Percentiles rank a stretch among this genome's conserved stretches.
phyloP scores from a whole-genome alignment of 352 stramenopile species.

The Pythium diclinum region DNA sequence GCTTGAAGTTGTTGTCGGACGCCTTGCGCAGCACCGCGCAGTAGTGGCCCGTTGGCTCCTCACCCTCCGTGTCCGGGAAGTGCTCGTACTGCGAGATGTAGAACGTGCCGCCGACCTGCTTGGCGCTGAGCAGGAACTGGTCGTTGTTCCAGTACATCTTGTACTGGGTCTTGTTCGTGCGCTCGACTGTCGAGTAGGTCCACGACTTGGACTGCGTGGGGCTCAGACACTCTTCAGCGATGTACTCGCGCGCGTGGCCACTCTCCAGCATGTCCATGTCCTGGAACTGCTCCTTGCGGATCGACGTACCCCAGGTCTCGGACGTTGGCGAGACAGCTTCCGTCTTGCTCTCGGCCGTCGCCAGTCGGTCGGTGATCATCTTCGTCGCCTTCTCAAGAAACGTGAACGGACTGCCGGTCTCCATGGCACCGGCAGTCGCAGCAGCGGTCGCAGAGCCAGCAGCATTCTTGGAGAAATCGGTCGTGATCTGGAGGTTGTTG shows the following conservation, averaged over 20 bases:
- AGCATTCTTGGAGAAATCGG: constrained; percentile 38
- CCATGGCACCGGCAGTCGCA: constrained; percentile 25
- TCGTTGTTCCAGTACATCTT: constrained; percentile 88
- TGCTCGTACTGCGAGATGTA: constrained; percentile 91
- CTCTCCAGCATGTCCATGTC: constrained; percentile 87
- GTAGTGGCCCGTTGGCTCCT: constrained; percentile 64
- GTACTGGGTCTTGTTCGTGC: constrained; percentile 84
- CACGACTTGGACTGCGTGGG: constrained; percentile 73
- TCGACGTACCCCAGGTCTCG: constrained; percentile 56
- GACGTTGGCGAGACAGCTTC: constrained; percentile 20
- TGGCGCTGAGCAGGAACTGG: constrained; percentile 79
- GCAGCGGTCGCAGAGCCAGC: background rate
- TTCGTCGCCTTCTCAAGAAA: constrained; percentile 65
- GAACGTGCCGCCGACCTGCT: constrained; percentile 78
- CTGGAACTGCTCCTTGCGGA: constrained; percentile 68
- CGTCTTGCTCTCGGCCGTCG: constrained; percentile 25
- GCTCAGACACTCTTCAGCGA: constrained; percentile 80
- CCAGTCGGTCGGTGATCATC: constrained; percentile 42
- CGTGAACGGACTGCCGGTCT: constrained; percentile 29
- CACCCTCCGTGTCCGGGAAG: constrained; percentile 62
- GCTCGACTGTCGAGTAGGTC: constrained; percentile 78
- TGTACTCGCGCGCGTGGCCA: constrained; percentile 74
- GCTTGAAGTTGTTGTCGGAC: constrained; percentile 81
- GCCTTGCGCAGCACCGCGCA: constrained; percentile 74
- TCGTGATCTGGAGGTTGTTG: constrained; percentile 53